Evolutionary conservation across 2,329 filamentous ascomycete genomes (phyloP), one percentile per base, ranked within the genome.

Genomic region (Apiospora phragmitis): DNA sequence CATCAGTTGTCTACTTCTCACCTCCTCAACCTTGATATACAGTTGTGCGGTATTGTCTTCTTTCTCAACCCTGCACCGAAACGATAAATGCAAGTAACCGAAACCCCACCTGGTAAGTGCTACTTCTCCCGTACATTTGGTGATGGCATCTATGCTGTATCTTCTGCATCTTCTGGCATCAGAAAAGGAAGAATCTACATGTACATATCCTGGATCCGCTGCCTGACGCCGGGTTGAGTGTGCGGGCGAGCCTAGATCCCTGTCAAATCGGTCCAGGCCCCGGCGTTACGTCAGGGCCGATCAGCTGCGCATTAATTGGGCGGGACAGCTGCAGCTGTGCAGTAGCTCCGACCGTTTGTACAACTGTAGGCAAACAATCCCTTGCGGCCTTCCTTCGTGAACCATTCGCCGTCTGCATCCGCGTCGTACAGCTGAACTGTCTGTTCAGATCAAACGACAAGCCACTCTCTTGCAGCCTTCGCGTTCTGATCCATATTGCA

Each of bases 261-360:
- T 62, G 55, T 38, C 18, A 38, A 24, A 14, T 38, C 32, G 32
- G 55, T 62, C 32, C n/a, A n/a, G 51, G 26, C 49, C 32, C 55
- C 55, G 55, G 55, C 55, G 55, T 62, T 62, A 62, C 55, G 55
- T 62, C 55, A 62, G 55, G 55, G 55, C 32, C 55, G 55, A 62
- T 62, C 55, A 62, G 51, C 51, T 62, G 55, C 55, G 55, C 32
- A 62, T 59, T 29, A 59, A 59, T 62, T 38, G 32, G 38, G 55
- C 55, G 55, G 55, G 55, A 62, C 32, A 35, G 55, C 55, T 59
- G 51, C 14, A 32, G 51, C 11, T 32, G 26, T 62, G 51, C 26
- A 62, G 55, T 38, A 38, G 55, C 55, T 62, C 55, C 55, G 55
- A 62, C 32, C 55, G 55, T 62, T 24, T 38, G 55, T 55, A 55